Base-by-base conservation (phyloP, 164 flowering plant species). In the Vitis labrusca region DNA sequence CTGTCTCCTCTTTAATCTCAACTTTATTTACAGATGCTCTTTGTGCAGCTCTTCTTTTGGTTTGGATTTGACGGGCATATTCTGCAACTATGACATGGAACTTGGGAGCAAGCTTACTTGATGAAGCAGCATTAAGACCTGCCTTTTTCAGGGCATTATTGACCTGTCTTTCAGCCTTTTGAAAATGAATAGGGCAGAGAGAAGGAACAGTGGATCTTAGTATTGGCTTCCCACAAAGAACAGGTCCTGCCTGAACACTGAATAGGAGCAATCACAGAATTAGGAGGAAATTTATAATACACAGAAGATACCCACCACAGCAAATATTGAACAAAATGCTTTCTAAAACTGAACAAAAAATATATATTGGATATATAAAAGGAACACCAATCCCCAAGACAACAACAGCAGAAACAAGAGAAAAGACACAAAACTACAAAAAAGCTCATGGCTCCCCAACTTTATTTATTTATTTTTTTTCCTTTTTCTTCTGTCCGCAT, bases 81-180 rank as follows among this genome's bases (percentile, higher is more conserved):
- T 90, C 97, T 19, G 93, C 83, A 57, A 89, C 79, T 61, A 94
- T 54, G 52, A 85, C 81, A 82, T 92, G 96, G 59, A 90, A 78
- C 73, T 90, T 86, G 3, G 94, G 96, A 50, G 91, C 84, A 79
- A 82, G 78, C 73, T 81, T 89, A 73, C 79, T 83, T n/a, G 89
- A 71, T 3, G 89, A 86, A 50, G 91, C 48, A 27, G 74, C 81
- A 76, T 75, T 86, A 66, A 88, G 89, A 69, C 98, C 98, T 12
- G 92, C 93, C 71, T 81, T 89, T 83, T 81, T 89, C 73, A 93
- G 68, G 63, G 90, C 89, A 48, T 85, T 77, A 2, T 79, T 61
- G 16, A 90, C 76, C 77, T 83, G 77, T 62, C 76, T 86, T 66
- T 87, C 81, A 71, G 88, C 88, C 78, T 76, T 86, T 59, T 82